Evolutionary conservation across 768 basidiomycete genomes (phyloP), one percentile per base, ranked within the genome.

Genomic region (Asterophora parasitica): DNA sequence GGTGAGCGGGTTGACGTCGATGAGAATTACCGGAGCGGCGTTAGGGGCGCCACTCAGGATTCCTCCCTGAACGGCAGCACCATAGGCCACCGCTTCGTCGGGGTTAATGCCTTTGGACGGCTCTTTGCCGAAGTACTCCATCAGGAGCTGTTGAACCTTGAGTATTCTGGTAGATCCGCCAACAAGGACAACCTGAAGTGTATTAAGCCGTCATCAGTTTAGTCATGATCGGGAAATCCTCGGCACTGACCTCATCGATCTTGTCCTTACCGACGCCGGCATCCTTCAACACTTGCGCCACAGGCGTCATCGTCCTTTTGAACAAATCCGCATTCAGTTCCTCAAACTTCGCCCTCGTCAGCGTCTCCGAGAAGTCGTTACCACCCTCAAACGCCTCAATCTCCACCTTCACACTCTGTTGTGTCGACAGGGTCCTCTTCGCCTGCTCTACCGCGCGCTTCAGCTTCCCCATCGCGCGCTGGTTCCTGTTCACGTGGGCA

Each of bases 281-380:
- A 64, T 90, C 87, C 77, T 84, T 85, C 53, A 89, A 73, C 15
- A 89, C 88, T 67, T 85, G 85, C 66, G 88, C 83, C 52, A 90
- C 88, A 50, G 85, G 87, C 69, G 83, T 83, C 82, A 91, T 82
- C 11, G 88, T 90, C 76, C 83, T 84, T 56, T 80, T 72, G 79
- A 91, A 89, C 20, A 91, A 74, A 58, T 88, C 87, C 66, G 83
- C 76, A 73, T 87, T 89, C 58, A 90, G 73, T 65, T 89, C 85
- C 71, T 90, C 88, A 63, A 91, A 90, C 69, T 88, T 88, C 65
- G 85, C 86, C 40, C 87, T 76, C 15, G 88, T 90, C 42, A 90
- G 72, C 7, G 81, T 83, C 73, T 88, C 86, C 40, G 81, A 79
- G 62, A 89, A 81, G 71, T 90, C 88, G 58, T 85, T 83, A 49